Evolutionary conservation across 305 asterid genomes (phyloP).

Genomic region (Ajuga reptans): DNA sequence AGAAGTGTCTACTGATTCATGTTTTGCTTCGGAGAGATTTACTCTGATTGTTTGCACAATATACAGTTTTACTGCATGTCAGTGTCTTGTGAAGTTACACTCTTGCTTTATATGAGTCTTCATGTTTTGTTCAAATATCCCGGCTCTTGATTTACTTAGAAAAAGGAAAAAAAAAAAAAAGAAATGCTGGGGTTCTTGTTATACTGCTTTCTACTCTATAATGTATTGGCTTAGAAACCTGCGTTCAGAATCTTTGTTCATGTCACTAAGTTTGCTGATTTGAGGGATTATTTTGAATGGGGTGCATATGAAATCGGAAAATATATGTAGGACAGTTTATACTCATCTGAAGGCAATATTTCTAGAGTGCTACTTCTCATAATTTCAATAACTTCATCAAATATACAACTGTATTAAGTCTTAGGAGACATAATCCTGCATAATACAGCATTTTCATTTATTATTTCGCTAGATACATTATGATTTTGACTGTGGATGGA

Average conservation of each 20-base stretch:
- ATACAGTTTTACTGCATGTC: neutral
- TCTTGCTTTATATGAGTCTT: neutral
- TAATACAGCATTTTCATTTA: neutral
- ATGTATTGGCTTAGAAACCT: neutral
- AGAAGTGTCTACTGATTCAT: neutral
- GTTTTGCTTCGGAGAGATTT: neutral
- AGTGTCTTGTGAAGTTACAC: neutral
- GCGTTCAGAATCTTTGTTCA: neutral
- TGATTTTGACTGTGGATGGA: neutral
- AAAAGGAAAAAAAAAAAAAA: no score
- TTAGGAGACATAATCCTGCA: neutral
- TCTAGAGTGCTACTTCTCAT: neutral
- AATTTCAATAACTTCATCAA: neutral
- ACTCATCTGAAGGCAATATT: neutral
- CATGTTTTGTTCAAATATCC: neutral
- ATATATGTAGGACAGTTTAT: neutral
- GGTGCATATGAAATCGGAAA: slow-evolving; percentile 7
- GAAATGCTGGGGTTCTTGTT: neutral
- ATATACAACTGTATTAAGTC: neutral
- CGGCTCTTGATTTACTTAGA: no score
- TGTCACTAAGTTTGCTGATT: neutral
- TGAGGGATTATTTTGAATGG: neutral
- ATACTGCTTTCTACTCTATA: neutral
- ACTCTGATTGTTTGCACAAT: neutral
- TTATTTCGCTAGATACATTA: neutral